A percentile compares a stretch with the other conserved stretches of the same genome.
These are phyloP conservation scores for Trapa bicornis DNA, from an alignment of 345 rosid species.

Conservation along the genomic window DNA sequence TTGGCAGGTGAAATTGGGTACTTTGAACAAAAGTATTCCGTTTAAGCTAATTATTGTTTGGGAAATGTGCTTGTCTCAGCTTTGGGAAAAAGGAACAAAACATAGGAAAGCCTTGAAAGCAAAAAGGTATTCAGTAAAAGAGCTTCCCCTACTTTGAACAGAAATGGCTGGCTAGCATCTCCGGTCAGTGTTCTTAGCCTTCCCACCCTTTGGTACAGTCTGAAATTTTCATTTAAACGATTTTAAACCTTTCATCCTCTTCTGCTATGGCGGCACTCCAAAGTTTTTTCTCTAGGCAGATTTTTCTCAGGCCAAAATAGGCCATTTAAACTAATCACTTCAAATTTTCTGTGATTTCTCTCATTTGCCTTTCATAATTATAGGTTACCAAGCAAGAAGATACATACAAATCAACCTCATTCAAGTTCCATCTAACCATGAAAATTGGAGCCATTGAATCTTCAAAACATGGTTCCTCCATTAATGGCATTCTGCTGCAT, in stretches of 20 bases:
- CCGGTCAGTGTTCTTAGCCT: background rate
- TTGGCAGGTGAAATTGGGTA: no score
- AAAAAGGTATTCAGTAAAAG: background rate
- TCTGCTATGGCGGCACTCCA: background rate
- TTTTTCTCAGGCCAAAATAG: background rate
- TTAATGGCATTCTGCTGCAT: no score
- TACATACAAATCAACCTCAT: background rate
- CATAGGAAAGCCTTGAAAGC: constrained; percentile 17
- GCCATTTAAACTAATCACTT: background rate
- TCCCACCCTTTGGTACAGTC: background rate
- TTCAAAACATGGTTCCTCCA: background rate
- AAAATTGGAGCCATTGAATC: background rate
- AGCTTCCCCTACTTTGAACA: background rate
- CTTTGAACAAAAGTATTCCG: no score
- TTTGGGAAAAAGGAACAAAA: constrained; percentile 23
- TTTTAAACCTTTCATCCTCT: background rate
- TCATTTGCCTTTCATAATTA: background rate
- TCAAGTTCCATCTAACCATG: background rate
- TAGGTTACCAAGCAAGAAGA: background rate
- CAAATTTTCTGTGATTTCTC: background rate
- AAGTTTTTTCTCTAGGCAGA: background rate
- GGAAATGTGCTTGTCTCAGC: no score
- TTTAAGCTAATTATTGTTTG: no score
- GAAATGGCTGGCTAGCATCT: background rate
- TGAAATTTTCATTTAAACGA: background rate